Percentiles rank a stretch among this genome's conserved stretches.
These are phyloP conservation scores for Penicillium sp. DNA, from an alignment of 2,329 filamentous ascomycete genomes.

Conservation along the genomic window DNA sequence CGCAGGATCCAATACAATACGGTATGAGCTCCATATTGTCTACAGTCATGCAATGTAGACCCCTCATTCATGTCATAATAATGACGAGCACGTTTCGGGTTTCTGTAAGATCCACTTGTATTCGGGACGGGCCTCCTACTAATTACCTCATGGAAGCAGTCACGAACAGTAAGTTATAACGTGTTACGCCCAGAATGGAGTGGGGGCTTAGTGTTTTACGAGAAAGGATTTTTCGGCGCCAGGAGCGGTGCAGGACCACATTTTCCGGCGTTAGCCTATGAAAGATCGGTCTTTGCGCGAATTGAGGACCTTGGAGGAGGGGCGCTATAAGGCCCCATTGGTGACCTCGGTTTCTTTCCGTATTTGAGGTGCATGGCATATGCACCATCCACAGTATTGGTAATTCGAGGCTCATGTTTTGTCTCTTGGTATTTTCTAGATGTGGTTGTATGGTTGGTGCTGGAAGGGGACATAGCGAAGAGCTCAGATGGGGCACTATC, in stretches of 20 bases:
- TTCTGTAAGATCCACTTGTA: not conserved
- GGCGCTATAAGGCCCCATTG: constrained; percentile 17
- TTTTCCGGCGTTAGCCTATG: constrained; percentile 16
- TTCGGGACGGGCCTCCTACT: constrained; percentile 17
- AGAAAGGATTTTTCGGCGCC: constrained; percentile 19
- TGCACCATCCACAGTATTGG: not conserved
- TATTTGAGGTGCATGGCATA: constrained; percentile 7
- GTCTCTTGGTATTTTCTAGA: not conserved
- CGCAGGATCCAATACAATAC: not conserved
- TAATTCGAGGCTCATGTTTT: not conserved
- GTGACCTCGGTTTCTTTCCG: constrained; percentile 4
- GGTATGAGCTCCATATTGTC: not conserved
- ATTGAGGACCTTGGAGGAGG: constrained; percentile 25
- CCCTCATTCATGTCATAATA: not conserved
- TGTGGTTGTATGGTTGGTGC: not conserved
- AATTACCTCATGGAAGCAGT: constrained; percentile 17
- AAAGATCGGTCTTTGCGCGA: constrained; percentile 11
- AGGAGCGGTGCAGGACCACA: constrained; percentile 16
- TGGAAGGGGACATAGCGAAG: constrained; percentile 4
- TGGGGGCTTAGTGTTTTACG: not conserved
- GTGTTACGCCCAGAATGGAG: not conserved
- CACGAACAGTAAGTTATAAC: constrained; percentile 6
- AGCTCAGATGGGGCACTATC: constrained; percentile 1
- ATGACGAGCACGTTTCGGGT: not conserved
- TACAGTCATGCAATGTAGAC: not conserved